Base-by-base conservation (phyloP, 1,139 yeast species). In the Zygosaccharomyces sapae region DNA sequence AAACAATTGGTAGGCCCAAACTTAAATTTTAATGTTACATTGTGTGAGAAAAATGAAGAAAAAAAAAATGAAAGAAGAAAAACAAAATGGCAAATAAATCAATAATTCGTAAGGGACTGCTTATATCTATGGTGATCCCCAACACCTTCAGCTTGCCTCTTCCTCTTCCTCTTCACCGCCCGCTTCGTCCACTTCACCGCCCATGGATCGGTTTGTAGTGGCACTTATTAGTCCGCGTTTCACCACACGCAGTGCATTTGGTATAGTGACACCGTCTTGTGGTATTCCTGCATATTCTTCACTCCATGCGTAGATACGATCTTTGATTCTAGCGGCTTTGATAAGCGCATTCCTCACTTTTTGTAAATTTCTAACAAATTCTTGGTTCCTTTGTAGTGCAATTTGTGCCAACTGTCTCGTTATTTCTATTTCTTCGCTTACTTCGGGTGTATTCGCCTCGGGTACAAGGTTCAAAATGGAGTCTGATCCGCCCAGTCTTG, bases 311-410 rank as follows among this genome's bases (percentile, higher is more conserved):
- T 73, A 76, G 42, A 90, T 76, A 55, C 81, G 79, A 44, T 75
- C 76, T 57, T 86, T 83, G 55, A 85, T 75, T 50, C 92, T 70
- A 57, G 86, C 88, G 0, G 96, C 92, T 55, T 87, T 76, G 33
- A 86, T 80, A 22, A 90, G 70, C 1, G 90, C 94, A 58, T 76
- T 76, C 55, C 97, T 75, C 39, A 92, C 77, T 37, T 74, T 77
- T 20, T 79, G 72, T 63, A 92, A 72, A 54, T 89, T 86, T 59
- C 94, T 77, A 47, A 89, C 83, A 63, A 85, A 90, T 66, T 90
- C 97, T 63, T 87, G 90, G 59, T 88, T 88, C 62, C 97, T 76
- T 68, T 92, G 97, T 44, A 88, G 69, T 0, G 86, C 86, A 41
- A 83, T 79, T 55, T 83, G 88, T 3, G 83, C 74, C 49, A 81